Conservation (phyloP, 1,284 basidiomycete genomes). For the Ceratobasidium sp. region DNA sequence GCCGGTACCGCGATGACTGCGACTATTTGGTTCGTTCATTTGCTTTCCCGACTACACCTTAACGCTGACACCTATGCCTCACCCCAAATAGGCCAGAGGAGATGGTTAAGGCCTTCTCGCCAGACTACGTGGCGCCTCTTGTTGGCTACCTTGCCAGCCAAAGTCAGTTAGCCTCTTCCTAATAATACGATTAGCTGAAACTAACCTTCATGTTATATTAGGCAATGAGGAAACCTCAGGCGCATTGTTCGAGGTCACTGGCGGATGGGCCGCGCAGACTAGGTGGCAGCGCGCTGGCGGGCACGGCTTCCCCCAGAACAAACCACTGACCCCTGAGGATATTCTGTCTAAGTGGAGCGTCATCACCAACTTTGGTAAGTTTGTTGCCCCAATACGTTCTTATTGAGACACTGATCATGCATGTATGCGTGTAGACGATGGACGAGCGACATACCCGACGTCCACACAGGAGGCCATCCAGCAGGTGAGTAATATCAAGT, state of each 20-base stretch:
- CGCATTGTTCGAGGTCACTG: slow-evolving; percentile 88
- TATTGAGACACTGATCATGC: slow-evolving; percentile 9
- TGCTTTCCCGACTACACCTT: slow-evolving; percentile 5
- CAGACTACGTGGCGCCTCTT: slow-evolving; percentile 91
- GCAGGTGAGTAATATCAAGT: slow-evolving; percentile 62
- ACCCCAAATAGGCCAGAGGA: slow-evolving; percentile 77
- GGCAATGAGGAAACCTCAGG: slow-evolving; percentile 84
- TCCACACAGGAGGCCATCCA: slow-evolving; percentile 79
- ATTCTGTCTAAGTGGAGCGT: slow-evolving; percentile 82
- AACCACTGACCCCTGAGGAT: slow-evolving; percentile 81
- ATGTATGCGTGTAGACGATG: slow-evolving; percentile 69
- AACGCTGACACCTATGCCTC: slow-evolving; percentile 1
- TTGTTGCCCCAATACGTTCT: neutral
- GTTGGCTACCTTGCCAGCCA: slow-evolving; percentile 93
- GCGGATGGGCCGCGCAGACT: slow-evolving; percentile 93
- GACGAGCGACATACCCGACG: slow-evolving; percentile 81
- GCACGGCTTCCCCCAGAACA: slow-evolving; percentile 85
- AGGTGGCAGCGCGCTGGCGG: slow-evolving; percentile 95
- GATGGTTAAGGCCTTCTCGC: slow-evolving; percentile 91
- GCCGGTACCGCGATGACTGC: slow-evolving; percentile 94
- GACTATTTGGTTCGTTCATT: slow-evolving; percentile 77
- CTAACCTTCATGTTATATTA: slow-evolving; percentile 49
- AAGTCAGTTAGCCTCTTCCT: slow-evolving; percentile 57
- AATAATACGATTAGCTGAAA: no score
- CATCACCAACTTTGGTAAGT: slow-evolving; percentile 86